A percentile compares a stretch with the other conserved stretches of the same genome.
phyloP scores from a whole-genome alignment of 1,284 basidiomycete species.

The Anthracocystis setariae region DNA sequence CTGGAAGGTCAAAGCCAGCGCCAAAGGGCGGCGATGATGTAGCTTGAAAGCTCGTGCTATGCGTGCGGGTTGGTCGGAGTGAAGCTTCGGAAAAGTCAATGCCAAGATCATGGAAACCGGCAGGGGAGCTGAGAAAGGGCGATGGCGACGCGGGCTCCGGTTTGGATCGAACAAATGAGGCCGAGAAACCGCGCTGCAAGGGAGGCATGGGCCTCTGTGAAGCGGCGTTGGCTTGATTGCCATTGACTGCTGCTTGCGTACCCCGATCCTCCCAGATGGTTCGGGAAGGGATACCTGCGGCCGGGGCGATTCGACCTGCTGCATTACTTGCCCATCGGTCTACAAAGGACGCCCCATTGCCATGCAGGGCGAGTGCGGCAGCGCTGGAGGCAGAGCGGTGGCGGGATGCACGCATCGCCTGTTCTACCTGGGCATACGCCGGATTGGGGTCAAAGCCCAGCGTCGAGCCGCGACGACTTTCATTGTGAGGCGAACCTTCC shows the following conservation, averaged over 20 bases:
- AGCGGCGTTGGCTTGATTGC: slow-evolving; percentile 1
- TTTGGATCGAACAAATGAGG: slow-evolving; percentile 28
- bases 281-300: slow-evolving; percentile 12
- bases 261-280: slow-evolving; percentile 32
- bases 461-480: slow-evolving; percentile 27
- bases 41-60: slow-evolving; percentile 14
- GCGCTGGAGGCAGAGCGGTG: slow-evolving; percentile 56
- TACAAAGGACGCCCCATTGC: slow-evolving; percentile 19
- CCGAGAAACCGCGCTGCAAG: slow-evolving; percentile 41
- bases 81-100: slow-evolving; percentile 26
- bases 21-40: slow-evolving; percentile 38
- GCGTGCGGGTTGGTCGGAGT: slow-evolving; percentile 14
- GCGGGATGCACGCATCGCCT: slow-evolving; percentile 36
- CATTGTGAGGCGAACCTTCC: slow-evolving; percentile 14
- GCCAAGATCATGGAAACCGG: slow-evolving; percentile 26
- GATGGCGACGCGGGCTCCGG: slow-evolving; percentile 24
- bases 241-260: slow-evolving; percentile 11
- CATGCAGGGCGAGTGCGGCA: slow-evolving; percentile 47
- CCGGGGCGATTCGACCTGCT: slow-evolving; percentile 24
- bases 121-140: slow-evolving; percentile 41
- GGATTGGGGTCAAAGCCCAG: slow-evolving; percentile 20
- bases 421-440: slow-evolving; percentile 23
- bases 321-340: slow-evolving; percentile 40
- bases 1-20: slow-evolving; percentile 21
- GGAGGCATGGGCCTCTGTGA: slow-evolving; percentile 24